A percentile compares a stretch with the other conserved stretches of the same genome.
phyloP scores from a whole-genome alignment of 805 yeast species.

The Kuraishia piskuri region DNA sequence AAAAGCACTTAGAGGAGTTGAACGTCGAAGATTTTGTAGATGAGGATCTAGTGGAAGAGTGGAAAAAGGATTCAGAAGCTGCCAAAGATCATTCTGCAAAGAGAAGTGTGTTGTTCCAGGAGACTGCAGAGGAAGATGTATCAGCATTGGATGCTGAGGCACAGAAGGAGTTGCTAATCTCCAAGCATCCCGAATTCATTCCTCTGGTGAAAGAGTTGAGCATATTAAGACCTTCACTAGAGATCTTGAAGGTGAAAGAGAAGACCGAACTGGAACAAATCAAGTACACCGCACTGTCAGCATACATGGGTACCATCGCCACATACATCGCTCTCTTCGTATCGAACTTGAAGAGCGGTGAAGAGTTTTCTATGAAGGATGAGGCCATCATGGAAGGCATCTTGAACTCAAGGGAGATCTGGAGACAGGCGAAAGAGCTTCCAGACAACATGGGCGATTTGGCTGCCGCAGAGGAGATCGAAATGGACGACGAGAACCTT shows the following conservation, averaged over 20 bases:
- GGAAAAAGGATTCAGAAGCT: slow-evolving; percentile 52
- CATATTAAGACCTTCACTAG: slow-evolving; percentile 32
- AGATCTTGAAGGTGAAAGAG: slow-evolving; percentile 21
- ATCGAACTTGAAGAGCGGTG: slow-evolving; percentile 44
- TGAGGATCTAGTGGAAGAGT: slow-evolving; percentile 72
- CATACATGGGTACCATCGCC: slow-evolving; percentile 71
- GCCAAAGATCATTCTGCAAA: slow-evolving; percentile 28
- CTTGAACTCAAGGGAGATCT: slow-evolving; percentile 71
- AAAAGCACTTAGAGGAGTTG: slow-evolving; percentile 66
- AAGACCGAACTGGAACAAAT: slow-evolving; percentile 30
- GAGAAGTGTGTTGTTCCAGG: slow-evolving; percentile 11
- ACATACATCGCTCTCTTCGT: slow-evolving; percentile 72
- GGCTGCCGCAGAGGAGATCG: slow-evolving; percentile 20
- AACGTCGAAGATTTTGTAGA: slow-evolving; percentile 70
- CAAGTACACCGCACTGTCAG: slow-evolving; percentile 61
- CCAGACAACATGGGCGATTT: slow-evolving; percentile 21
- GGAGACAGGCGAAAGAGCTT: slow-evolving; percentile 73
- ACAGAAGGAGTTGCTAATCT: slow-evolving; percentile 42
- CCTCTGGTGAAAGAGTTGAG: slow-evolving; percentile 63
- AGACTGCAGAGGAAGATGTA: slow-evolving; percentile 18
- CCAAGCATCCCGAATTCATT: slow-evolving; percentile 73
- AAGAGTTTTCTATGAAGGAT: slow-evolving; percentile 57
- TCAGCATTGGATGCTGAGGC: slow-evolving; percentile 43
- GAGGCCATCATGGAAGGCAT: slow-evolving; percentile 87
- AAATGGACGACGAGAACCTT: slow-evolving; percentile 10